These are phyloP conservation scores for Cryptosporidium tyzzeri DNA, from an alignment of 169 alveolate species.

Conservation along the genomic window DNA sequence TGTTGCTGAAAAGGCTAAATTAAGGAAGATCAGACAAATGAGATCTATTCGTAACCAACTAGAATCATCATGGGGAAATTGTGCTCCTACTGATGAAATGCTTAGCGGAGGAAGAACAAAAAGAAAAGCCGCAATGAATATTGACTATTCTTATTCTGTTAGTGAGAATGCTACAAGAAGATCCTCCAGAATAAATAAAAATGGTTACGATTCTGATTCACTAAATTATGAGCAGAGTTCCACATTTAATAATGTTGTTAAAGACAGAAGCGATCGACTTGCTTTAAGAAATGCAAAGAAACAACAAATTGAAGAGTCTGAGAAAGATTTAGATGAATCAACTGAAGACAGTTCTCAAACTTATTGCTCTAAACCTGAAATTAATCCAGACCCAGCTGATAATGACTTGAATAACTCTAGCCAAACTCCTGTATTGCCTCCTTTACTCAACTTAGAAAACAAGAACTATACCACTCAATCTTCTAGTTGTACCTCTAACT, in stretches of 20 bases:
- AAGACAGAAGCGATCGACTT: constrained; percentile 55
- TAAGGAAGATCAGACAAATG: constrained; percentile 71
- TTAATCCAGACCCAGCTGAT: background rate
- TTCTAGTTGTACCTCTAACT: background rate
- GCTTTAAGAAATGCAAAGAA: constrained; percentile 65
- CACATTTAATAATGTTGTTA: constrained; percentile 2
- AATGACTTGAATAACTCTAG: background rate
- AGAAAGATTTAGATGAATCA: constrained; percentile 11
- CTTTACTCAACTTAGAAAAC: background rate
- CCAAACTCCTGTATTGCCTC: constrained; percentile 15
- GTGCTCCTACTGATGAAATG: constrained; percentile 75
- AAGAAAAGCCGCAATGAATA: constrained; percentile 66
- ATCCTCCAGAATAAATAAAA: constrained; percentile 20
- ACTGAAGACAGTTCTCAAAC: background rate
- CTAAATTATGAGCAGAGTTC: background rate
- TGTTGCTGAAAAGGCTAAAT: constrained; percentile 70
- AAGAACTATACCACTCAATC: background rate
- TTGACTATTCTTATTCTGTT: constrained; percentile 45
- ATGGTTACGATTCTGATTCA: background rate
- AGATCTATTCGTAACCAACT: constrained; percentile 65
- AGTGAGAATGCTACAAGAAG: constrained; percentile 48
- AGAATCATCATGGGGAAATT: constrained; percentile 74
- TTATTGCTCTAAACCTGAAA: background rate
- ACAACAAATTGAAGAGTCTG: constrained; percentile 50
- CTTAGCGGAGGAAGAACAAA: constrained; percentile 64